phyloP scores from a whole-genome alignment of 2,329 filamentous ascomycete species.

The Fusarium annulatum region DNA sequence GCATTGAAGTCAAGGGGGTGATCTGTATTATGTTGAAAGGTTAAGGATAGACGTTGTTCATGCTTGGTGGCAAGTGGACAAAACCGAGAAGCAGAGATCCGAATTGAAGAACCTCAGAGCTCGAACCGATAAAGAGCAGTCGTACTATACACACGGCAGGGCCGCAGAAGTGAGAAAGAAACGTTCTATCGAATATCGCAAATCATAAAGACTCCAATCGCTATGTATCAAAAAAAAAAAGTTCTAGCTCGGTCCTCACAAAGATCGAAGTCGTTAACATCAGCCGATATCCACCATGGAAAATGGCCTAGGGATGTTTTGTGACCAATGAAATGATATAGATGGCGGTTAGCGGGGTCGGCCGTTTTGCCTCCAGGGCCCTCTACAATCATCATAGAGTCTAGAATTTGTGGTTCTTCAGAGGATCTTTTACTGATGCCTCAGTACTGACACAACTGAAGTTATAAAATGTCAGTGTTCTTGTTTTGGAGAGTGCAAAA shows the following conservation, averaged over 20 bases:
- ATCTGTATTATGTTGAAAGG: slow-evolving; percentile 29
- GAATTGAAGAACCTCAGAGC: slow-evolving; percentile 17
- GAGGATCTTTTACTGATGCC: not conserved
- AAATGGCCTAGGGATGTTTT: slow-evolving; percentile 1
- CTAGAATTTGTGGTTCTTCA: not conserved
- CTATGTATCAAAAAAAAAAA: slow-evolving; percentile 22
- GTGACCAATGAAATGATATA: slow-evolving; percentile 15
- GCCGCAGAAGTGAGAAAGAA: not conserved
- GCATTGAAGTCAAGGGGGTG: slow-evolving; percentile 56
- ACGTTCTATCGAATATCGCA: not conserved
- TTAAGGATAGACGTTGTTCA: slow-evolving; percentile 30
- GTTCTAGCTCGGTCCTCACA: slow-evolving; percentile 3
- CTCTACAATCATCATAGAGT: slow-evolving; percentile 20
- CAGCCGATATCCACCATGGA: slow-evolving; percentile 24
- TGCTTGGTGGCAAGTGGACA: slow-evolving; percentile 36
- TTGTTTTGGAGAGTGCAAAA: not conserved
- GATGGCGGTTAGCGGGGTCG: not conserved
- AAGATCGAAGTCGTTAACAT: slow-evolving; percentile 29
- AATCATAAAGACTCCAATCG: slow-evolving; percentile 1
- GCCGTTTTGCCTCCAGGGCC: slow-evolving; percentile 15
- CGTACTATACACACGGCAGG: not conserved
- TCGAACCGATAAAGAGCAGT: not conserved
- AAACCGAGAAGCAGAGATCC: not conserved
- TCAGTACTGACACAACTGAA: not conserved
- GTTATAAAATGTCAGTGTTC: too few species aligned